Percentiles rank a stretch among this genome's conserved stretches.
These are phyloP conservation scores for Talaromyces wortmannii DNA, from an alignment of 495 filamentous ascomycete genomes.

Conservation along the genomic window DNA sequence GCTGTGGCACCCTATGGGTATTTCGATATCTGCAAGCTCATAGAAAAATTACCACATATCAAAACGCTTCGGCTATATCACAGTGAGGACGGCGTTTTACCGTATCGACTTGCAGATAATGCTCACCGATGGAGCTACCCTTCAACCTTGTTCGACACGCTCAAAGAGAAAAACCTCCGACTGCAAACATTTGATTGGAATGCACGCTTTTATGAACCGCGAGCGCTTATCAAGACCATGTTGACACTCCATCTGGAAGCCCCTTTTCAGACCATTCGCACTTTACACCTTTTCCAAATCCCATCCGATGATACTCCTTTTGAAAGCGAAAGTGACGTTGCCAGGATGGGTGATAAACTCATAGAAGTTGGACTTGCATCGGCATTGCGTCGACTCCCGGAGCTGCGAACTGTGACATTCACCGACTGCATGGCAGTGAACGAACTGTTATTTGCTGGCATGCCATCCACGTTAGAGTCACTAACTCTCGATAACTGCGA, in stretches of 20 bases:
- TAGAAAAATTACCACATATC: conserved; percentile 35
- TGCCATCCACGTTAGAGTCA: conserved; percentile 56
- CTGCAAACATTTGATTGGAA: conserved; percentile 79
- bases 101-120: conserved; percentile 17
- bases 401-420: conserved; percentile 57
- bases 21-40: conserved; percentile 33
- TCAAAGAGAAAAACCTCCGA: conserved; percentile 34
- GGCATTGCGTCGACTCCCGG: conserved; percentile 52
- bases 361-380: conserved; percentile 42
- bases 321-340: conserved; percentile 7
- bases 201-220: conserved; percentile 47
- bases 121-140: conserved; percentile 51
- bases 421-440: conserved; percentile 61
- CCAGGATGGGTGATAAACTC: conserved; percentile 14
- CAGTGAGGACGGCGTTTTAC: conserved; percentile 24
- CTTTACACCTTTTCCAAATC: conserved; percentile 60
- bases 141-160: conserved; percentile 46
- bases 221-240: conserved; percentile 43
- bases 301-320: conserved; percentile 26
- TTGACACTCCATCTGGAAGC: conserved; percentile 45
- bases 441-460: conserved; percentile 45
- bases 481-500: conserved; percentile 72
- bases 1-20: conserved; percentile 36
- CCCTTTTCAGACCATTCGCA: conserved; percentile 51
- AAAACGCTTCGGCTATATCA: conserved; percentile 35